These are phyloP conservation scores for Trichoderma gracile DNA, from an alignment of 2,329 filamentous ascomycete species.

Conservation along the genomic window DNA sequence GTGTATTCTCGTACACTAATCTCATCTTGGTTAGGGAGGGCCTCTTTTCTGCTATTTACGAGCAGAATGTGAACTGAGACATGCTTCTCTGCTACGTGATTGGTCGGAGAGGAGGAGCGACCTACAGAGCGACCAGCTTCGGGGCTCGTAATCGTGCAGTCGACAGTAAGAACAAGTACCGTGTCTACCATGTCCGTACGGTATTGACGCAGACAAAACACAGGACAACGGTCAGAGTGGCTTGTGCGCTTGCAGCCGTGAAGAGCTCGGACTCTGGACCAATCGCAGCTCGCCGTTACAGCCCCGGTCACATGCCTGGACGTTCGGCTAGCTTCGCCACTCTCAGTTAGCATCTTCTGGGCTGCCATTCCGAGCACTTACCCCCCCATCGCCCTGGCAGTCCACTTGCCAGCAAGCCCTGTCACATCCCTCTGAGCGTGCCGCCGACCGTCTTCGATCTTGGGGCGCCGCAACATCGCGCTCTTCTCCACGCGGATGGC, in stretches of 20 bases:
- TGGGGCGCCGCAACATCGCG: neutral
- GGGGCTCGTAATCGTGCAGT: constrained; percentile 1
- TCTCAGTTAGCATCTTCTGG: constrained; percentile 6
- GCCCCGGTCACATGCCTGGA: constrained; percentile 22
- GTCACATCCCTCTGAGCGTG: neutral
- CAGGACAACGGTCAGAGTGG: constrained; percentile 14
- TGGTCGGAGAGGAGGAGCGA: neutral
- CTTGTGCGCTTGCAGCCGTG: neutral
- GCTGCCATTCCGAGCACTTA: constrained; percentile 1
- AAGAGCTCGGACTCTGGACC: neutral
- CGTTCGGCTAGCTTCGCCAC: constrained; percentile 24
- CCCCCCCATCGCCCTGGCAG: constrained; percentile 1
- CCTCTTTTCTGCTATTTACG: neutral
- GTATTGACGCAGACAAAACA: constrained; percentile 5
- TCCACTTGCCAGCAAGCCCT: constrained; percentile 5
- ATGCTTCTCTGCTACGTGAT: neutral
- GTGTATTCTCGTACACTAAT: constrained; percentile 21
- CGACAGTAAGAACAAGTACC: too few species aligned
- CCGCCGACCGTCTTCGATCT: constrained; percentile 5
- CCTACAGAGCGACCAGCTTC: neutral
- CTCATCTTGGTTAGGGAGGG: neutral
- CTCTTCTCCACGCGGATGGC: constrained; percentile 12
- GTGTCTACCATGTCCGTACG: neutral
- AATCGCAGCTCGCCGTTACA: constrained; percentile 1
- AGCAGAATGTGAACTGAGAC: constrained; percentile 1